phyloP scores from a whole-genome alignment of 2,329 filamentous ascomycete genomes.

The Nannizzia gypsea region DNA sequence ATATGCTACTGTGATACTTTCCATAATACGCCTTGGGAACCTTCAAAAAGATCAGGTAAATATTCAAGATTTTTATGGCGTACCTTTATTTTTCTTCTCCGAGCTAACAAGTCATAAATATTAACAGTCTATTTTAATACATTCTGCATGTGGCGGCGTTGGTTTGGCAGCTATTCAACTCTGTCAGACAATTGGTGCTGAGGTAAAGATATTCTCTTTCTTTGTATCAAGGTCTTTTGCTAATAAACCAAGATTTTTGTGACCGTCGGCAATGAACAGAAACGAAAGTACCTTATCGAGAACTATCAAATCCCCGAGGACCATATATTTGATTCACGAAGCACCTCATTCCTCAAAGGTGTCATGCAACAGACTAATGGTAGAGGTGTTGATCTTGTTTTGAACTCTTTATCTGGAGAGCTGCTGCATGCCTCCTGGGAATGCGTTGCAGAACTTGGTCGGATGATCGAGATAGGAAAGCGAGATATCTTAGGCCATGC shows the following conservation, averaged over 20 bases:
- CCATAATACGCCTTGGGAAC: conserved; percentile 16
- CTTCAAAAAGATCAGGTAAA: conserved; percentile 6
- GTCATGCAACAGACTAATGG: conserved; percentile 17
- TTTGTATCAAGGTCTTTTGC: not conserved
- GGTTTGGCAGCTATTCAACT: conserved; percentile 18
- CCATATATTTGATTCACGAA: conserved; percentile 20
- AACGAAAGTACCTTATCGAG: not conserved
- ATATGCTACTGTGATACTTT: conserved; percentile 19
- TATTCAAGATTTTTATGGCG: too few species aligned
- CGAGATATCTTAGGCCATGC: conserved; percentile 12
- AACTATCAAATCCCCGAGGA: not conserved
- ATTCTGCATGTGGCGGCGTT: conserved; percentile 18
- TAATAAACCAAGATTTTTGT: conserved; percentile 10
- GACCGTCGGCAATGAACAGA: conserved; percentile 10
- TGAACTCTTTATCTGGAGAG: conserved; percentile 23
- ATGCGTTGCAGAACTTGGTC: conserved; percentile 18
- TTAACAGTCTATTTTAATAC: conserved; percentile 17
- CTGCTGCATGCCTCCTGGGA: conserved; percentile 20
- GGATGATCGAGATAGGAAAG: conserved; percentile 19
- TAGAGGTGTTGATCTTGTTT: conserved; percentile 19
- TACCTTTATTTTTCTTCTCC: too few species aligned
- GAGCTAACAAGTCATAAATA: too few species aligned
- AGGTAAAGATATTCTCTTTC: not conserved
- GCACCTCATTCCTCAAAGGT: conserved; percentile 13
- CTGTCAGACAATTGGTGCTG: conserved; percentile 12